These are phyloP conservation scores for Fusarium avenaceum DNA, from an alignment of 2,329 filamentous ascomycete species.

Conservation along the genomic window DNA sequence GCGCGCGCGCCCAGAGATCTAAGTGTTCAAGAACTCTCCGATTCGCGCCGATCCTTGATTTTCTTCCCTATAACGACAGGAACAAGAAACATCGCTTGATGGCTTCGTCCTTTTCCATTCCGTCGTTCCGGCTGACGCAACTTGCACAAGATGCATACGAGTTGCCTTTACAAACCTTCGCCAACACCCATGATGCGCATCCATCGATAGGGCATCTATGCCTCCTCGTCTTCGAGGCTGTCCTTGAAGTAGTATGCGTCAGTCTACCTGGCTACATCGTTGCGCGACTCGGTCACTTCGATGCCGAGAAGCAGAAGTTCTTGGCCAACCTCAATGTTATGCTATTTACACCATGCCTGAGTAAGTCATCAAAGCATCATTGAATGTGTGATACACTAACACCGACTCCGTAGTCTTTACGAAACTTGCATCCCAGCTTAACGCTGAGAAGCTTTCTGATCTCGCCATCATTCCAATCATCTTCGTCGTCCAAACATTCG, in stretches of 20 bases:
- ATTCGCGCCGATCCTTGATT: conserved; percentile 28
- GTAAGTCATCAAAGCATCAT: conserved; percentile 60
- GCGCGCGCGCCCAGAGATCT: conserved; percentile 25
- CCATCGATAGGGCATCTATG: conserved; percentile 77
- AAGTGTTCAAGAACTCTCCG: conserved; percentile 24
- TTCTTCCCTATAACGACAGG: conserved; percentile 16
- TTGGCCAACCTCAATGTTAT: conserved; percentile 96
- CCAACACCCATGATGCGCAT: conserved; percentile 65
- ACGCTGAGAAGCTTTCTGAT: conserved; percentile 88
- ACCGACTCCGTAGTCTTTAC: conserved; percentile 79
- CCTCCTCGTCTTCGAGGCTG: conserved; percentile 92
- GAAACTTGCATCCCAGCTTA: conserved; percentile 94
- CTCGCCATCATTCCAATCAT: conserved; percentile 96
- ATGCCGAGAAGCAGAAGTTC: conserved; percentile 96
- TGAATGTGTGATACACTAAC: conserved; percentile 39
- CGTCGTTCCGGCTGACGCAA: conserved; percentile 61
- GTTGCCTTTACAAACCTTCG: conserved; percentile 58
- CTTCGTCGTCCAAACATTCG: conserved; percentile 86
- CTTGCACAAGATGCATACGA: conserved; percentile 58
- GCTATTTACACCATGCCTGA: conserved; percentile 96
- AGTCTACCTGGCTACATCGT: conserved; percentile 94
- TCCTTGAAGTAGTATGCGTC: conserved; percentile 95
- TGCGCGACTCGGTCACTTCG: conserved; percentile 90
- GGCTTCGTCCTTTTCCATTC: conserved; percentile 57
- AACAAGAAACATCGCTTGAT: conserved; percentile 46